Evolutionary conservation across 768 basidiomycete species (phyloP), one percentile per base, ranked within the genome.

Genomic region (Leccinum arenicola): DNA sequence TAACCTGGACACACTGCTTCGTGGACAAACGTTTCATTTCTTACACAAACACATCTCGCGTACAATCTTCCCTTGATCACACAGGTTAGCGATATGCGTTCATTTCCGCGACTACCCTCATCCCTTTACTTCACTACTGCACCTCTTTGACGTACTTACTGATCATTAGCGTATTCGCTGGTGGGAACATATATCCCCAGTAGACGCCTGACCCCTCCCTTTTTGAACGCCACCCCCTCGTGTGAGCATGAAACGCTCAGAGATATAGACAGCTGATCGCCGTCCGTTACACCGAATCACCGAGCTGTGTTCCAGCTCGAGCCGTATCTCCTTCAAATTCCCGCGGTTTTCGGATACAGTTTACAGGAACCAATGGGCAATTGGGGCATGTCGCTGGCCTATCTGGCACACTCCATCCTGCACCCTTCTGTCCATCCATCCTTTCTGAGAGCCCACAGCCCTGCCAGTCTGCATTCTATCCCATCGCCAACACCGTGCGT

Each of bases 211-310:
- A 35, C 38, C 56, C 54, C 3, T n/a, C 54, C 58, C 35, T 45
- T 60, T 33, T 50, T 33, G 47, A 53, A 23, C 64, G 58, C 64
- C 57, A 61, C 66, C 66, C 58, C 64, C 64, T 65, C 50, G 58
- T 64, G 61, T 63, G 61, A 64, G 56, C 21, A 56, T 56, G 61
- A 61, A 66, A 61, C 68, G 49, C 27, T 51, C 49, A 55, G 55
- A 50, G 31, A 52, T 50, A 54, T 55, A 59, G 70, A 69, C 61
- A 63, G 62, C 52, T 73, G 70, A 71, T 71, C 63, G 68, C 67
- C 70, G 71, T 63, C 50, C 54, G n/a, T 49, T 31, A 43, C 15
- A 31, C 59, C n/a, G 40, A 50, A 50, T 62, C 21, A 53, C 56
- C 43, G 52, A 23, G n/a, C 59, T 21, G 25, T 6, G 6, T 49